phyloP scores from a whole-genome alignment of 352 stramenopile species.

The Globisporangium emineosum region DNA sequence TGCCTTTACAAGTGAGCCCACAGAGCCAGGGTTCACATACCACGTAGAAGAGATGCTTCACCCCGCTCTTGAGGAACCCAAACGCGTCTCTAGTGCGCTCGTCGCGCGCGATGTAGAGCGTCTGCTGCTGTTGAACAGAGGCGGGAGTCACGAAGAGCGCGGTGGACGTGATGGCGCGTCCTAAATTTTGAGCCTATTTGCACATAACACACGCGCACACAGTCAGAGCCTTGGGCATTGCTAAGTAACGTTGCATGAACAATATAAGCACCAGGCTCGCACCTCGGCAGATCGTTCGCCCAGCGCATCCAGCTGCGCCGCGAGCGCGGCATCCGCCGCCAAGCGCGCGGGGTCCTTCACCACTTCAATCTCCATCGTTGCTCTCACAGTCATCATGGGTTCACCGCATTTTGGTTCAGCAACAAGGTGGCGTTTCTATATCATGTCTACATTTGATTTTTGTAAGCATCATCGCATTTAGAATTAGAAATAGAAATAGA shows the following conservation, averaged over 20 bases:
- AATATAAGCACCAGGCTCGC: not conserved
- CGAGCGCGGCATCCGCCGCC: constrained; percentile 17
- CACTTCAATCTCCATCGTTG: constrained; percentile 18
- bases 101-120: constrained; percentile 34
- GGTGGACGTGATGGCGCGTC: constrained; percentile 54
- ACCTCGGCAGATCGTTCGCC: constrained; percentile 47
- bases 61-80: constrained; percentile 61
- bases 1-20: not conserved
- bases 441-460: not conserved
- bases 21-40: constrained; percentile 18
- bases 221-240: not conserved
- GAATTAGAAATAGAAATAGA: constrained; percentile 11
- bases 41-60: constrained; percentile 79
- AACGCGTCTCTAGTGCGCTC: constrained; percentile 17
- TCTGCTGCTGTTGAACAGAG: constrained; percentile 33
- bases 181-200: constrained; percentile 53
- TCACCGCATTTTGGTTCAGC: not conserved
- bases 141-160: constrained; percentile 29
- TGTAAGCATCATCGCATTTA: not conserved
- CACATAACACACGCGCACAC: not conserved
- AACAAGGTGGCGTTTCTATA: not conserved
- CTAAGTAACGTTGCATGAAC: not conserved
- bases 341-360: constrained; percentile 24
- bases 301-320: constrained; percentile 36
- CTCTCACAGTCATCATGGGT: not conserved